Conservation (phyloP, 1,284 basidiomycete genomes). For the Cryptococcus sp. region DNA sequence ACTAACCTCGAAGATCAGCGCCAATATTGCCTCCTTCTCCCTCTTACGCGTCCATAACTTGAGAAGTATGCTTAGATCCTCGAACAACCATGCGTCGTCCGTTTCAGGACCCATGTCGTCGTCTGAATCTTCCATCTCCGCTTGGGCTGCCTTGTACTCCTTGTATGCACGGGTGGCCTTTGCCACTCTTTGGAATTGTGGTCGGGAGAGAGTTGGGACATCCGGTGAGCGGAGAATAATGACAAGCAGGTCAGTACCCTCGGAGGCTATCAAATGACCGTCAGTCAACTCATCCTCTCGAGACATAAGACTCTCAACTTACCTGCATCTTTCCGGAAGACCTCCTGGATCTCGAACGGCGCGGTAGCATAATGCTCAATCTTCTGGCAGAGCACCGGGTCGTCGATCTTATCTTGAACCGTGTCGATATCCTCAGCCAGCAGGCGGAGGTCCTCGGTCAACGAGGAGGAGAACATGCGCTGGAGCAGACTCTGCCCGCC, state of each 20-base stretch:
- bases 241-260: constrained; percentile 77
- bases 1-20: constrained; percentile 87
- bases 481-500: constrained; percentile 89
- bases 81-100: constrained; percentile 92
- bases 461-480: constrained; percentile 89
- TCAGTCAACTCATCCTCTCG: neutral
- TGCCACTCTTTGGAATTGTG: constrained; percentile 75
- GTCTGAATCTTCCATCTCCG: constrained; percentile 74
- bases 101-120: constrained; percentile 88
- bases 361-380: constrained; percentile 83
- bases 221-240: constrained; percentile 81
- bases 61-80: constrained; percentile 79
- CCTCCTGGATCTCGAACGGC: constrained; percentile 80
- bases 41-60: constrained; percentile 75
- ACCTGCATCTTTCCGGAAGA: constrained; percentile 78
- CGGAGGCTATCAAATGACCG: constrained; percentile 57
- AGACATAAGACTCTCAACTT: constrained; percentile 31
- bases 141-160: constrained; percentile 67
- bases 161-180: constrained; percentile 74
- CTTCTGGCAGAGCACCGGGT: constrained; percentile 84
- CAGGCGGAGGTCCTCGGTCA: constrained; percentile 83
- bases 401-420: constrained; percentile 85
- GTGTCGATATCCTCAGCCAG: constrained; percentile 82
- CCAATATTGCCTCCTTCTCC: constrained; percentile 91
- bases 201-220: constrained; percentile 69